Evolutionary conservation across 2,329 filamentous ascomycete species (phyloP).

Genomic region (Trichophyton rubrum): DNA sequence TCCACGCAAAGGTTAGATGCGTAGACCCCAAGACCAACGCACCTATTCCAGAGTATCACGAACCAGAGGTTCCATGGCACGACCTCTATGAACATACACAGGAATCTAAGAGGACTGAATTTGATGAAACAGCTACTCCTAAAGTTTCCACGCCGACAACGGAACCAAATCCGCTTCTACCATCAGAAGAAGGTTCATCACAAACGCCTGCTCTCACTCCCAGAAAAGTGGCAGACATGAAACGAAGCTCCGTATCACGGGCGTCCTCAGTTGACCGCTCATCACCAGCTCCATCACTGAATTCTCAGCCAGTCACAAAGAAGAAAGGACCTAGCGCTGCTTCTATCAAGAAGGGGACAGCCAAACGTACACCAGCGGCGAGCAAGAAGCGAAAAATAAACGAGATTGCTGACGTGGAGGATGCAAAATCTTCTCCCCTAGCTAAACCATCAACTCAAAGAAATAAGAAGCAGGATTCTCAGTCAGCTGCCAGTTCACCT

Average conservation of each 20-base stretch:
- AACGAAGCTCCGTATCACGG: slow-evolving; percentile 24
- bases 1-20: slow-evolving; percentile 24
- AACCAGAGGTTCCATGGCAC: slow-evolving; percentile 20
- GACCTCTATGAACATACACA: slow-evolving; percentile 25
- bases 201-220: slow-evolving; percentile 20
- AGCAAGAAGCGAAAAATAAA: slow-evolving; percentile 33
- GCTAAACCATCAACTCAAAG: slow-evolving; percentile 25
- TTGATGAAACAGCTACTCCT: not conserved
- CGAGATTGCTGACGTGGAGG: slow-evolving; percentile 28
- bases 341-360: slow-evolving; percentile 22
- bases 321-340: slow-evolving; percentile 9
- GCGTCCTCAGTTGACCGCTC: slow-evolving; percentile 30
- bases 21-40: slow-evolving; percentile 11
- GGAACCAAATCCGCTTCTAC: not conserved
- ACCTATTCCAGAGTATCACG: slow-evolving; percentile 9
- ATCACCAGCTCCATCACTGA: slow-evolving; percentile 21
- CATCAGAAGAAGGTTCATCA: not conserved
- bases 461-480: slow-evolving; percentile 25
- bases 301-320: slow-evolving; percentile 22
- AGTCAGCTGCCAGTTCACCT: slow-evolving; percentile 29
- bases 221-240: slow-evolving; percentile 30
- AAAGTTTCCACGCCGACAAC: not conserved
- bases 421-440: slow-evolving; percentile 21
- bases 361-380: slow-evolving; percentile 23
- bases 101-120: not conserved